phyloP scores from a whole-genome alignment of 2,329 filamentous ascomycete genomes.

The Teratosphaeria zuluensis region DNA sequence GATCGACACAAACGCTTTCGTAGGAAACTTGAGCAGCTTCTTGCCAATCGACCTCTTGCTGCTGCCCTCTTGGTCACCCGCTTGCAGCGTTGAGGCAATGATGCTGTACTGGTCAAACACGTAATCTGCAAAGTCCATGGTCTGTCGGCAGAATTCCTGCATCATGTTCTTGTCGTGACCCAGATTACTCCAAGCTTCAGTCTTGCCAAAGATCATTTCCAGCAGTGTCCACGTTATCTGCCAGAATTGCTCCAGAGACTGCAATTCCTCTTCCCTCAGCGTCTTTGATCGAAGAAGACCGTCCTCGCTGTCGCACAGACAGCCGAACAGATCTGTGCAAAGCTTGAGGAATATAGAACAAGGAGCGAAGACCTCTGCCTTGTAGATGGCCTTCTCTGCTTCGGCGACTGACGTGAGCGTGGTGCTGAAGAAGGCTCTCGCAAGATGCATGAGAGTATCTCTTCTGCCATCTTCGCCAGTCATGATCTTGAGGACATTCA shows the following conservation, averaged over 20 bases:
- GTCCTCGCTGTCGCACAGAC: slow-evolving; percentile 54
- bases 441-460: slow-evolving; percentile 52
- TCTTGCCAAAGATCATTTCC: slow-evolving; percentile 69
- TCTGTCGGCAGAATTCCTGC: slow-evolving; percentile 88
- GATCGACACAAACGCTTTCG: slow-evolving; percentile 55
- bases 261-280: slow-evolving; percentile 45
- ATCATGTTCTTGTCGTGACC: slow-evolving; percentile 66
- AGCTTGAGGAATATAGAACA: slow-evolving; percentile 52
- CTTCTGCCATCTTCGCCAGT: slow-evolving; percentile 57
- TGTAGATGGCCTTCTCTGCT: slow-evolving; percentile 46
- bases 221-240: slow-evolving; percentile 71
- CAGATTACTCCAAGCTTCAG: slow-evolving; percentile 68
- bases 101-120: slow-evolving; percentile 79
- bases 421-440: slow-evolving; percentile 47
- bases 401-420: slow-evolving; percentile 48
- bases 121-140: slow-evolving; percentile 84
- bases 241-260: slow-evolving; percentile 71
- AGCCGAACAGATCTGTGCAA: slow-evolving; percentile 51
- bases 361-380: slow-evolving; percentile 50
- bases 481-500: slow-evolving; percentile 73
- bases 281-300: slow-evolving; percentile 53
- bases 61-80: slow-evolving; percentile 27
- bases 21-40: slow-evolving; percentile 55
- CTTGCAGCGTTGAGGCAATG: slow-evolving; percentile 61
- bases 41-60: slow-evolving; percentile 32